These are phyloP conservation scores for Talaromyces sp. DNA, from an alignment of 2,329 filamentous ascomycete species.

Conservation along the genomic window DNA sequence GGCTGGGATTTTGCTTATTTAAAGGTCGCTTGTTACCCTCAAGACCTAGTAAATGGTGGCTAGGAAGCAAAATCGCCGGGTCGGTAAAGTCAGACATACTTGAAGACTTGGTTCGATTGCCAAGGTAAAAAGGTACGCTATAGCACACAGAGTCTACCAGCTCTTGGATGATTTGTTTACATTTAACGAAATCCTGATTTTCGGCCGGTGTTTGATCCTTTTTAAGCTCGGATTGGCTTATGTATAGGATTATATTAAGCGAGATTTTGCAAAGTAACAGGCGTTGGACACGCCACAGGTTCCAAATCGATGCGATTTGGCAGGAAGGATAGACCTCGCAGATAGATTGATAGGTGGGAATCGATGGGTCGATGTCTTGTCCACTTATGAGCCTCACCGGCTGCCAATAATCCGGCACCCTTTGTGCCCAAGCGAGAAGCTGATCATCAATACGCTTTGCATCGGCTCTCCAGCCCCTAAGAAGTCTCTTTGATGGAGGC, in stretches of 20 bases:
- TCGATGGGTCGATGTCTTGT: conserved; percentile 15
- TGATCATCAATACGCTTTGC: conserved; percentile 4
- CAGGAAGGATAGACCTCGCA: conserved; percentile 19
- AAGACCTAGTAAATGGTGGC: background rate
- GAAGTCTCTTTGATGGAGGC: background rate
- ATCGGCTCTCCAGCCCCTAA: background rate
- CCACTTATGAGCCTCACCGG: conserved; percentile 15
- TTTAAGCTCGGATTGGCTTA: background rate
- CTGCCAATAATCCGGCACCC: conserved; percentile 15
- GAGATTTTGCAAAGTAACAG: background rate
- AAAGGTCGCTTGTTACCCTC: background rate
- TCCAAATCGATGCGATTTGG: conserved; percentile 16
- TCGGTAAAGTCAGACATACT: conserved; percentile 13
- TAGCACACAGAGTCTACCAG: conserved; percentile 18
- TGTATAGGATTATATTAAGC: background rate
- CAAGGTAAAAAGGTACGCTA: conserved; percentile 19
- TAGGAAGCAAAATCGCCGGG: background rate
- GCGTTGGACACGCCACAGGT: background rate
- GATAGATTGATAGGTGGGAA: conserved; percentile 16
- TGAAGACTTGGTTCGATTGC: conserved; percentile 14
- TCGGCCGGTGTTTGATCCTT: background rate
- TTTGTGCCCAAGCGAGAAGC: conserved; percentile 11
- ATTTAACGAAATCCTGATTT: conserved; percentile 1
- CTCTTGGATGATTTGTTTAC: conserved; percentile 12
- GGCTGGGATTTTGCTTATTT: too few species aligned